These are phyloP conservation scores for Daldinia sp. DNA, from an alignment of 2,329 filamentous ascomycete species.

Conservation along the genomic window DNA sequence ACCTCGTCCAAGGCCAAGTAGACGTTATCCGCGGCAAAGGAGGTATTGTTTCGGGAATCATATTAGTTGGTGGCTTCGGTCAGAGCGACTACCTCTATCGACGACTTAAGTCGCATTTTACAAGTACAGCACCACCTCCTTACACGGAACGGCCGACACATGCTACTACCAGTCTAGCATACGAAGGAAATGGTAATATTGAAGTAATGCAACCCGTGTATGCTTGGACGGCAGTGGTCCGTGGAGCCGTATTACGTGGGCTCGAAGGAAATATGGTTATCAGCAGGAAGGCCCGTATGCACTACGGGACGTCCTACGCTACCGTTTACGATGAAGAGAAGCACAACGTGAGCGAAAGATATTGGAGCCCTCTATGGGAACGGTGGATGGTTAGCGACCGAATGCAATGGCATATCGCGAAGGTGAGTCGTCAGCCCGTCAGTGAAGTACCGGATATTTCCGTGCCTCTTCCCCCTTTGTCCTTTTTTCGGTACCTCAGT, in stretches of 20 bases:
- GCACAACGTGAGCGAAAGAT: slow-evolving; percentile 78
- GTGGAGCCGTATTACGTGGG: slow-evolving; percentile 80
- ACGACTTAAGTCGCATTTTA: slow-evolving; percentile 76
- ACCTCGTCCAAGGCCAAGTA: slow-evolving; percentile 76
- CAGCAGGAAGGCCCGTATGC: slow-evolving; percentile 77
- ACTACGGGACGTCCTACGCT: slow-evolving; percentile 85
- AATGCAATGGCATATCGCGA: slow-evolving; percentile 88
- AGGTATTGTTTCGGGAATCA: slow-evolving; percentile 77
- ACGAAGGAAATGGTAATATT: slow-evolving; percentile 68
- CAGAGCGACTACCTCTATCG: slow-evolving; percentile 82
- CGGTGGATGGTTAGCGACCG: slow-evolving; percentile 85
- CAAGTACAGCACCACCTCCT: slow-evolving; percentile 67
- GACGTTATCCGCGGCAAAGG: slow-evolving; percentile 71
- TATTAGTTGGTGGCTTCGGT: slow-evolving; percentile 84
- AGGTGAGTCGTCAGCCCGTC: slow-evolving; percentile 62
- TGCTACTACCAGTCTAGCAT: slow-evolving; percentile 60
- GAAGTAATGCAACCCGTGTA: slow-evolving; percentile 87
- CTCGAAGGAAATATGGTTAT: slow-evolving; percentile 85
- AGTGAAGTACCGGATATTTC: background rate
- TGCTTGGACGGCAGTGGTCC: slow-evolving; percentile 83
- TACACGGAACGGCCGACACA: slow-evolving; percentile 80
- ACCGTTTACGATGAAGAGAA: slow-evolving; percentile 83
- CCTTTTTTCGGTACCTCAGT: background rate
- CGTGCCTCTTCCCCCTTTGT: no score
- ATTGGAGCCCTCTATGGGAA: slow-evolving; percentile 85